Conservation (phyloP, 257 asterid species). For the Mentha longifolia region DNA sequence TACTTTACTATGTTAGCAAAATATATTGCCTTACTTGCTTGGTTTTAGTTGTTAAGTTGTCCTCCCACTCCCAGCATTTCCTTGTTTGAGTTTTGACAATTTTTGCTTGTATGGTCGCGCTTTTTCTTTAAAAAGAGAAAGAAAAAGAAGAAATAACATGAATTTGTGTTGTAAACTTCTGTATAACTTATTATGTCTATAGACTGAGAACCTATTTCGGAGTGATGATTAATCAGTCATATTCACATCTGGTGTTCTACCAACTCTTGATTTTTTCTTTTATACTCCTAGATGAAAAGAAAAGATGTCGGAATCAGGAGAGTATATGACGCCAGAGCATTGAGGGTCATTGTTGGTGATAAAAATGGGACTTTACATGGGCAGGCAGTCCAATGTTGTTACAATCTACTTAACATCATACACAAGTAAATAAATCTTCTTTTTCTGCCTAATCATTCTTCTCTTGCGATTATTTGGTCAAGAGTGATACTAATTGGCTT, state of each 20-base stretch:
- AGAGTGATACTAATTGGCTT: conserved; percentile 11
- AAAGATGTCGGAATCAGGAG: conserved; percentile 76
- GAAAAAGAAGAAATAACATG: not conserved
- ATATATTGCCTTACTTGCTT: not conserved
- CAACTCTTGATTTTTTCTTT: conserved; percentile 34
- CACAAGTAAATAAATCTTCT: conserved; percentile 62
- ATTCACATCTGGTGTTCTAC: conserved; percentile 31
- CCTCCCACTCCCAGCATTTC: conserved; percentile 9
- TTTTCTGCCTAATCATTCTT: conserved; percentile 17
- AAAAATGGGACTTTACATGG: conserved; percentile 90
- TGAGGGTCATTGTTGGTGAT: conserved; percentile 95
- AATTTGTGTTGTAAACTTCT: not conserved
- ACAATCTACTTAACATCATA: conserved; percentile 88
- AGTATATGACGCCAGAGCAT: conserved; percentile 93
- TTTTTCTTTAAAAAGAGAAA: not conserved
- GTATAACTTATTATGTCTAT: conserved; percentile 16
- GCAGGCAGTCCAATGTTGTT: conserved; percentile 92
- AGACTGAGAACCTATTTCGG: conserved; percentile 23
- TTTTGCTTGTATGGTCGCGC: not conserved
- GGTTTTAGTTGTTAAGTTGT: not conserved
- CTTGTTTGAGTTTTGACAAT: not conserved
- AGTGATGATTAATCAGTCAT: conserved; percentile 29
- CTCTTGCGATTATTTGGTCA: conserved; percentile 23
- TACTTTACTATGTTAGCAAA: not conserved
- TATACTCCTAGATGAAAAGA: conserved; percentile 75